Evolutionary conservation across 1,284 basidiomycete genomes (phyloP), one percentile per base, ranked within the genome.

Genomic region (Moniliella sp.): DNA sequence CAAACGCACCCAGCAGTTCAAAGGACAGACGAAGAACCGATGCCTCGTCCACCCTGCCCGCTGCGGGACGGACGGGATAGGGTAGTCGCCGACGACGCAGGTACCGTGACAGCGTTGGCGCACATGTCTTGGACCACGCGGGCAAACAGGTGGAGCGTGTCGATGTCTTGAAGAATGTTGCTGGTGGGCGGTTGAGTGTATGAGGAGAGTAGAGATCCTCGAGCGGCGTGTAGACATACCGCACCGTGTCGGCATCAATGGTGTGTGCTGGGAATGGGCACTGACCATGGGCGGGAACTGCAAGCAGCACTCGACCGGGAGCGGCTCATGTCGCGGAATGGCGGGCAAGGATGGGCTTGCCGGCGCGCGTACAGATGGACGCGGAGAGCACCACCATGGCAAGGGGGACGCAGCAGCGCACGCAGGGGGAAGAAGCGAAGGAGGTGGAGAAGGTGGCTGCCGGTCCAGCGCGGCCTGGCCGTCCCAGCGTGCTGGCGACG

Each of bases 211-310:
- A 94, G 30, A 97, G 74, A 59, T 99, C 88, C 62, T 97, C 91
- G 31, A 99, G 72, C 0, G 88, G 88, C 57, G 93, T 84, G 63
- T 94, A 99, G 49, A 99, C 88, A 61, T 86, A 99, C 48, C 91
- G 80, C 25, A 57, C 54, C 8, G 43, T 37, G 16, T 57, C 56
- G 14, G 56, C 57, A 40, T 59, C 56, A 38, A 59, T 77, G 9
- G 83, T 5, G 91, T 99, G 64, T 97, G 91, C 64, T 97, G 88
- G 11, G 80, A 84, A 54, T 83, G 83, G 40, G 76, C 72, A n/a
- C 82, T 83, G 48, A 99, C 88, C 48, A 94, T 75, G 63, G 93
- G 94, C 7, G 88, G 84, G 68, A 97, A 99, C n/a, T n/a, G n/a
- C n/a, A n/a, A n/a, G n/a, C n/a, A n/a, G n/a, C n/a, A 23, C 21